A percentile compares a stretch with the other conserved stretches of the same genome.
Evolutionary conservation across 1,284 basidiomycete species (phyloP).

Genomic region (Golubevia sp.): DNA sequence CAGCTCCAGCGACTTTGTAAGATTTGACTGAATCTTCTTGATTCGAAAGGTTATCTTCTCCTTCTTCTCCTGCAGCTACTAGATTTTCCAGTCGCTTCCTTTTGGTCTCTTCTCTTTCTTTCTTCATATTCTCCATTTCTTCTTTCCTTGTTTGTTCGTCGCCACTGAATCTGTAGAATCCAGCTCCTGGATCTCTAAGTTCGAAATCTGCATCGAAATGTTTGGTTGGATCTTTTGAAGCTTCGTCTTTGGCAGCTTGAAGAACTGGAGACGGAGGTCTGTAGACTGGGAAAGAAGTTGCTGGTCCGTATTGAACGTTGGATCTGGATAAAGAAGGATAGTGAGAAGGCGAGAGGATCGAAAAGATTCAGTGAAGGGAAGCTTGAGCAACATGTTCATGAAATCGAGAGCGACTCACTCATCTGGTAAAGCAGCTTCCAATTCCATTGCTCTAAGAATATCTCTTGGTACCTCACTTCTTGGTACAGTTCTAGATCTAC

Average conservation of each 20-base stretch:
- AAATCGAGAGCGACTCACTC: background rate
- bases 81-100: constrained; percentile 67
- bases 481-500: constrained; percentile 71
- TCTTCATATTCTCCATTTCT: constrained; percentile 79
- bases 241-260: constrained; percentile 23
- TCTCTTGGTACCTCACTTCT: constrained; percentile 79
- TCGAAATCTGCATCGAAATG: constrained; percentile 84
- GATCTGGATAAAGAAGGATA: constrained; percentile 12
- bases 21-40: background rate
- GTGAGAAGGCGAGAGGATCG: constrained; percentile 8
- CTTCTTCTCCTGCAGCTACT: background rate
- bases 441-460: constrained; percentile 64
- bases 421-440: constrained; percentile 65
- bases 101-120: constrained; percentile 74
- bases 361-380: constrained; percentile 34
- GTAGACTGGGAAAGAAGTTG: constrained; percentile 63
- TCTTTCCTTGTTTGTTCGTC: constrained; percentile 75
- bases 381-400: background rate
- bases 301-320: constrained; percentile 22
- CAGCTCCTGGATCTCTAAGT: constrained; percentile 83
- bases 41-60: background rate
- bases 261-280: constrained; percentile 32
- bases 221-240: constrained; percentile 65
- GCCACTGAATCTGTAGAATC: constrained; percentile 82
- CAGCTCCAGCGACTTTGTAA: too few relatives aligned